Evolutionary conservation across 805 yeast genomes (phyloP).

Genomic region (Candida pseudoglaebosa): DNA sequence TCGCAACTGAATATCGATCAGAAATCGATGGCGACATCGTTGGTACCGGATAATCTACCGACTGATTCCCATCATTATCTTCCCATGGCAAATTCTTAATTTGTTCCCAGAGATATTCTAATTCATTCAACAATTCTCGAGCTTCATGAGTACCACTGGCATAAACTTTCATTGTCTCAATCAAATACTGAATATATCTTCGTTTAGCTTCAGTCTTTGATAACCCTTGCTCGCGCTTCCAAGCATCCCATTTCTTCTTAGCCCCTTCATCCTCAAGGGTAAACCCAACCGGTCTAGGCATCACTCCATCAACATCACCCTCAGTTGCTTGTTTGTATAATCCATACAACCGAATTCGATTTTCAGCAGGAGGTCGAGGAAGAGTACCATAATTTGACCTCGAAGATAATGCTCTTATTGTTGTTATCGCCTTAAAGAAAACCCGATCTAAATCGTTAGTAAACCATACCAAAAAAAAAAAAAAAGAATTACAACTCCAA

Average conservation of each 20-base stretch:
- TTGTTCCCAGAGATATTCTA: constrained; percentile 74
- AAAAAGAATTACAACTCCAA: too few relatives aligned
- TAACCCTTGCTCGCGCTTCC: constrained; percentile 73
- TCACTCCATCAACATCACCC: constrained; percentile 70
- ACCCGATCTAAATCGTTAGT: constrained; percentile 55
- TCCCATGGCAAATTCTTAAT: constrained; percentile 45
- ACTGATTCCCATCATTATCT: constrained; percentile 26
- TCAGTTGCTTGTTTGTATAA: constrained; percentile 87
- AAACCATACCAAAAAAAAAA: not conserved
- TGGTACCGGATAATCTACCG: constrained; percentile 21
- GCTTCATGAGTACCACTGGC: constrained; percentile 68
- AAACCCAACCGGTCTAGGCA: constrained; percentile 62
- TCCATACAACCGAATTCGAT: constrained; percentile 68
- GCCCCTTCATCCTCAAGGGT: constrained; percentile 63
- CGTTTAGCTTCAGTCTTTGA: constrained; percentile 69
- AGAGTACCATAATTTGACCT: constrained; percentile 57
- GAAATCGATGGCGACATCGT: constrained; percentile 33
- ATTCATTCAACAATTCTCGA: constrained; percentile 58
- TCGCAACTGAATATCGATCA: constrained; percentile 34
- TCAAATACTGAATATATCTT: constrained; percentile 59
- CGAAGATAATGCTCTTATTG: constrained; percentile 68
- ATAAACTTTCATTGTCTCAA: constrained; percentile 68
- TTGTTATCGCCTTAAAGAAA: constrained; percentile 76
- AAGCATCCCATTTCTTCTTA: constrained; percentile 77
- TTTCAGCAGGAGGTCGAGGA: constrained; percentile 75